Base-by-base conservation (phyloP, 306 rosid genomes). In the Morella rubra region DNA sequence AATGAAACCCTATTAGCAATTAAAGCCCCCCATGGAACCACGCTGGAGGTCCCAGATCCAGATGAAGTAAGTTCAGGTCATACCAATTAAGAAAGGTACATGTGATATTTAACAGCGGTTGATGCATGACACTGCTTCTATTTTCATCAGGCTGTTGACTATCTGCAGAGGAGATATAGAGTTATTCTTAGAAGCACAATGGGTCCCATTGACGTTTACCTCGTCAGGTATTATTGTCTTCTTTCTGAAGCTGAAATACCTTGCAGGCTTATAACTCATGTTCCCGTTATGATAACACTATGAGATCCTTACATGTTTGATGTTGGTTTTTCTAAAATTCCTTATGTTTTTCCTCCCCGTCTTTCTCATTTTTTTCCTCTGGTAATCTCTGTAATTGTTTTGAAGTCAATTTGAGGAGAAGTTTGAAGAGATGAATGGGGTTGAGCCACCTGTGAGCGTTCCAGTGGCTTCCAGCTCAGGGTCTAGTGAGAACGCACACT, bases 131-230 rank as follows among this genome's bases (percentile, higher is more conserved):
- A 32, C 60, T 82, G 77, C 58, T 73, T 87, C 66, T 75, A 62
- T 83, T 75, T 72, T 68, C 81, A 75, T 73, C 87, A 96, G 99
- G 96, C 92, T 72, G 96, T 86, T 58, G 99, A 96, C 81, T 89
- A 89, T 91, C 91, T 86, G 32, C 98, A 89, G 76, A 88, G 97
- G 80, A 90, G 96, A 91, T 96, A 96, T 80, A 86, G 98, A 81
- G 84, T 92, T 77, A 91, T 96, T 81, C 96, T 96, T 61, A 89
- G 99, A 89, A 96, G 99, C 87, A 87, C 99, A 66, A 96, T 96
- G 99, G 99, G 99, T 51, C 98, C 99, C 44, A 91, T 96, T 75
- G 99, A 96, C 82, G 97, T 96, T 78, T 96, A 96, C 83, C 97
- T 96, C 79, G 92, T 96, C 86, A 96, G 99, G 99, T 95, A 83